Conservation (phyloP, 192 early-diverging fungal genomes). For the Phlyctochytrium planicorne region DNA sequence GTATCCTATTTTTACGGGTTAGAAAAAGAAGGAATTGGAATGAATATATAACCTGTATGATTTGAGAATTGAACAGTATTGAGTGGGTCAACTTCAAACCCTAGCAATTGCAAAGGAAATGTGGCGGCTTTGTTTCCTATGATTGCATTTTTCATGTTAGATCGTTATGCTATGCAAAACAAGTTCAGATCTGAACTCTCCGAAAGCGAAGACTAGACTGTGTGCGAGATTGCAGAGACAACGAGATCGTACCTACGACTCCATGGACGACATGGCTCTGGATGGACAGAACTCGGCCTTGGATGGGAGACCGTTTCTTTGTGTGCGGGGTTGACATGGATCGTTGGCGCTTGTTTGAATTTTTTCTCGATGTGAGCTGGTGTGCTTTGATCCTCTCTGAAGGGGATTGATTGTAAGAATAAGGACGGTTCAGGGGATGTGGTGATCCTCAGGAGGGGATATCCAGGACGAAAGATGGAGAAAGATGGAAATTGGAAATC, state of each 20-base stretch:
- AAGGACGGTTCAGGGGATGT: too few relatives aligned
- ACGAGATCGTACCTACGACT: constrained; percentile 41
- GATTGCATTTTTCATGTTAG: constrained; percentile 7
- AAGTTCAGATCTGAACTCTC: neutral
- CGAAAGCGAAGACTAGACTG: too few relatives aligned
- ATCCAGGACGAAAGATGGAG: too few relatives aligned
- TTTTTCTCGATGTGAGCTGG: too few relatives aligned
- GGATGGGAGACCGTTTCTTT: too few relatives aligned
- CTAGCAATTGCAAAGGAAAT: constrained; percentile 87
- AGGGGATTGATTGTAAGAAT: too few relatives aligned
- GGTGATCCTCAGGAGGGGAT: too few relatives aligned
- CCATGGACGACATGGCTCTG: constrained; percentile 69
- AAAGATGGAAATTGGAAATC: too few relatives aligned
- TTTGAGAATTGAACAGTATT: constrained; percentile 95
- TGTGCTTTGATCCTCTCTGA: too few relatives aligned
- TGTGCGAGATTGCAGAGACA: neutral
- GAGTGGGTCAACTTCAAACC: constrained; percentile 88
- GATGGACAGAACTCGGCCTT: constrained; percentile 43
- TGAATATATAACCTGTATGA: constrained; percentile 65
- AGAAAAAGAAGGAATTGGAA: neutral
- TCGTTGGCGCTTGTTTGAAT: too few relatives aligned
- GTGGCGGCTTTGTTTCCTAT: constrained; percentile 87
- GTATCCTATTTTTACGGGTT: constrained; percentile 54
- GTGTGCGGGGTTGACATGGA: too few relatives aligned
- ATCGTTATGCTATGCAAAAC: neutral